Base-by-base conservation (phyloP, 257 asterid species). In the Solanum megistacrolobum region DNA sequence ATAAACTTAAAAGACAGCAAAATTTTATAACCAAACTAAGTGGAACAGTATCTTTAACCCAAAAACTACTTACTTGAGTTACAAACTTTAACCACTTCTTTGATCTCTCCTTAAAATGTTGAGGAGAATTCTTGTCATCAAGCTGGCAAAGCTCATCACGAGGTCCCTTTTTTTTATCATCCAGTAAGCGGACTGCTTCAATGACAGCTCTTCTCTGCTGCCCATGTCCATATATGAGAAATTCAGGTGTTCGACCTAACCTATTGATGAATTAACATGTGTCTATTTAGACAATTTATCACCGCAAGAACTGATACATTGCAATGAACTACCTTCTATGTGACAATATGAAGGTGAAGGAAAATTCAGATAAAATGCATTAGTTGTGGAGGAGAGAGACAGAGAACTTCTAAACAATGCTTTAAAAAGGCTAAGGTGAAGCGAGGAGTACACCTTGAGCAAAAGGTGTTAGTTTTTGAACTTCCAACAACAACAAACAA, bases 11-110 rank as follows among this genome's bases (percentile, higher is more conserved):
- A 46, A 46, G 66, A 46, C 23, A 81, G 69, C 41, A 48, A 46
- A 25, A 29, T 13, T 81, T 81, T 48, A 23, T 81, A 65, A 52
- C 25, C 69, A 48, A 81, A 81, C 41, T 81, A 82, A 29, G 27
- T 82, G 43, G 69, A 48, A 29, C 41, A 18, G 29, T 46, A 18
- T 48, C 92, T 94, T 96, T 96, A 88, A 98, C 98, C 98, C 95
- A 94, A 87, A 88, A 89, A 87, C 34, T 55, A 89, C 85, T 89
- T 87, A 96, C 99, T 96, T 93, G 96, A 88, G 95, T 88, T 25
- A 96, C 96, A 93, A 93, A 94, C 92, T 95, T 97, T 86, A 95
- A 93, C 99, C 99, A 97, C 91, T 95, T 96, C 96, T 95, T 97
- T 89, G 99, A 94, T 93, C 92, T 91, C 76, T 97, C 98, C 91